Evolutionary conservation across 2,329 filamentous ascomycete genomes (phyloP), one percentile per base, ranked within the genome.

Genomic region (Alternaria incomplexa): DNA sequence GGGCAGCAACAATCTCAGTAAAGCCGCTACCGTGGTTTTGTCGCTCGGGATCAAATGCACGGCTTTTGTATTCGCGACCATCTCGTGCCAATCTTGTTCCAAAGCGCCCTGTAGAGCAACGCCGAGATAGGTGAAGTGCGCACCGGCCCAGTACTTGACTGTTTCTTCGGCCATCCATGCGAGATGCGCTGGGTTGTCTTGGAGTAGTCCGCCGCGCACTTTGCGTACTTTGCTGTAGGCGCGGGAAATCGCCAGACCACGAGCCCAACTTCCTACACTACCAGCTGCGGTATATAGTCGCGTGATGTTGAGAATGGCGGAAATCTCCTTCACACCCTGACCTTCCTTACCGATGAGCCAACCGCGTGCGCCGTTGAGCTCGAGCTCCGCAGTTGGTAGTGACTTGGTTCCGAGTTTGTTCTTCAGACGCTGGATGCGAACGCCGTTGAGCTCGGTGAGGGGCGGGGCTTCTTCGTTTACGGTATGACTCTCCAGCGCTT

Each of bases 351-450:
- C 91, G 26, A 94, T 80, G 6, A 93, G 82, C 83, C 89, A 56
- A 75, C 70, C 80, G 32, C 79, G 75, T 10, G 74, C 73, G 32
- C 73, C 73, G 63, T 56, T 73, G 40, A 82, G 83, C 63, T 90
- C 89, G 0, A 93, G 84, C 75, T 93, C 91, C 0, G 90, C 91
- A 0, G 91, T 93, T 0, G 91, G 90, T 0, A 93, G 81, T 0
- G 88, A 84, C 50, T 87, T 87, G 0, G 90, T 93, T 25, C 91
- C 91, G 4, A 91, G 83, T 72, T 93, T 93, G 76, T 87, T 87
- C 80, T 93, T 93, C 15, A 93, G 81, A 0, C 90, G 85, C 61
- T 90, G 87, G 65, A 93, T 91, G 9, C 83, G 83, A 9, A 93
- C 83, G 3, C 91, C 90, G 71, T 93, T 93, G 11, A 90, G 82